Conservation (phyloP, 805 yeast species). For the Metschnikowia koreensis region DNA sequence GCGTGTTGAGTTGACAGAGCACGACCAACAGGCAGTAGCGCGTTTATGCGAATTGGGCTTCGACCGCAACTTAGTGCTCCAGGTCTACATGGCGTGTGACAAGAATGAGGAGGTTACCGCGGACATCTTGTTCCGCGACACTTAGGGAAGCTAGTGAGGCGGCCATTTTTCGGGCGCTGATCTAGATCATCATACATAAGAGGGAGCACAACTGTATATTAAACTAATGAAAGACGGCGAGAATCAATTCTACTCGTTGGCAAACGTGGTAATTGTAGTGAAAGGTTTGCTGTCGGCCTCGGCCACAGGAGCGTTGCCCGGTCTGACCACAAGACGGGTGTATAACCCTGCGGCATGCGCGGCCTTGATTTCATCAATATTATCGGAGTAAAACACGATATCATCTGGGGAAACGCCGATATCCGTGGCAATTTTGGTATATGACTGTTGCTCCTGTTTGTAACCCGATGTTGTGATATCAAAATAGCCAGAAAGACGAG, state of each 20-base stretch:
- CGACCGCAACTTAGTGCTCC: constrained; percentile 81
- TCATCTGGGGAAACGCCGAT: constrained; percentile 35
- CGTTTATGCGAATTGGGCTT: constrained; percentile 92
- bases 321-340: constrained; percentile 60
- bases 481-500: constrained; percentile 61
- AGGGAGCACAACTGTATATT: neutral
- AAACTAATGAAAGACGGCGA: neutral
- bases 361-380: constrained; percentile 72
- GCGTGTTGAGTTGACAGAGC: constrained; percentile 65
- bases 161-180: too few relatives aligned
- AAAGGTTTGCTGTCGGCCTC: constrained; percentile 27
- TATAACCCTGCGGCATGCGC: constrained; percentile 65
- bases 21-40: constrained; percentile 84
- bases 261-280: constrained; percentile 9
- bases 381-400: constrained; percentile 76
- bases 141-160: neutral
- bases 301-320: constrained; percentile 64
- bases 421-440: constrained; percentile 48
- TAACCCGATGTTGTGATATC: constrained; percentile 84
- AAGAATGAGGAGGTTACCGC: constrained; percentile 97
- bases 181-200: constrained; percentile 9
- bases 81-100: constrained; percentile 96
- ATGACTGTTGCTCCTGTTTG: constrained; percentile 59
- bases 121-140: constrained; percentile 68
- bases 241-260: neutral